Evolutionary conservation across 495 filamentous ascomycete genomes (phyloP).

Genomic region (Aspergillus olivimuriae): DNA sequence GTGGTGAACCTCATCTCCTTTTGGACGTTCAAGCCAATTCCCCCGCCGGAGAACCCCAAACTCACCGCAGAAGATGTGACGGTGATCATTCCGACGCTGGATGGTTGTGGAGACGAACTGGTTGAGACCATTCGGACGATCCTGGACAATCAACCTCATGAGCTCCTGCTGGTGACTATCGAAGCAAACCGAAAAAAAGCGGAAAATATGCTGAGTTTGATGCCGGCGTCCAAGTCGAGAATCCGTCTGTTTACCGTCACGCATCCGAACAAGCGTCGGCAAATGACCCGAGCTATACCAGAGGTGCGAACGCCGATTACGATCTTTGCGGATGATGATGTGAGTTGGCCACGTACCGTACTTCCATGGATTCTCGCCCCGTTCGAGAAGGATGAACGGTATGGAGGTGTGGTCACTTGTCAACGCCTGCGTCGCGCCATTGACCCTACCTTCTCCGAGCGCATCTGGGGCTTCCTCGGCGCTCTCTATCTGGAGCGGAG

Average conservation of each 20-base stretch:
- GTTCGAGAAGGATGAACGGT: conserved; percentile 63
- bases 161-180: conserved; percentile 59
- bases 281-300: conserved; percentile 76
- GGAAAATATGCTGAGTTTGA: conserved; percentile 42
- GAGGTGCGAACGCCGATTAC: conserved; percentile 68
- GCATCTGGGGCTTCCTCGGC: conserved; percentile 70
- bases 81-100: conserved; percentile 66
- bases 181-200: conserved; percentile 54
- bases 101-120: conserved; percentile 53
- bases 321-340: conserved; percentile 82
- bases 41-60: conserved; percentile 54
- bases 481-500: conserved; percentile 76
- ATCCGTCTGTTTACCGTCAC: conserved; percentile 48
- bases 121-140: conserved; percentile 55
- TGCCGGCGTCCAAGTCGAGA: conserved; percentile 45
- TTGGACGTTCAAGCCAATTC: conserved; percentile 57
- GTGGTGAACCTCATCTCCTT: conserved; percentile 61
- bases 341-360: conserved; percentile 71
- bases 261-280: conserved; percentile 74
- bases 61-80: conserved; percentile 66
- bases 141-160: conserved; percentile 47
- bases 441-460: conserved; percentile 47
- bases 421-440: conserved; percentile 66
- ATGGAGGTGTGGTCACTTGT: conserved; percentile 78
- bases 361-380: conserved; percentile 80